These are phyloP conservation scores for Omphalotus guepiniiformis DNA, from an alignment of 768 basidiomycete genomes.

Conservation along the genomic window DNA sequence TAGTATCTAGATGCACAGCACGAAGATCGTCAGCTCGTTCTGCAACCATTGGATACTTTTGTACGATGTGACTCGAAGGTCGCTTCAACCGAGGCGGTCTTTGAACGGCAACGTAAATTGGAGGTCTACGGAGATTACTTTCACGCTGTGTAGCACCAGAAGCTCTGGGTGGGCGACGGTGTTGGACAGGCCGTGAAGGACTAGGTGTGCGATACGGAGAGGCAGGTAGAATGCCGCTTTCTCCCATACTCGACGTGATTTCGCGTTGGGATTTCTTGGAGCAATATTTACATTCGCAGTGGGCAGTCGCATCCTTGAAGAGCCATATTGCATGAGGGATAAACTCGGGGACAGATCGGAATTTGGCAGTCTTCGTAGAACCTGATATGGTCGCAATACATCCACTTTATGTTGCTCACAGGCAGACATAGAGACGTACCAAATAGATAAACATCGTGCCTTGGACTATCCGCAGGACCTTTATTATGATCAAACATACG, in stretches of 20 bases:
- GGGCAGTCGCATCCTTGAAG: slow-evolving; percentile 44
- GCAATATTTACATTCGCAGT: slow-evolving; percentile 78
- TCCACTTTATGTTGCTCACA: background rate
- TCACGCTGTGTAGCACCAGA: too few relatives aligned
- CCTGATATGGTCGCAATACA: background rate
- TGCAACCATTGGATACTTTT: slow-evolving; percentile 46
- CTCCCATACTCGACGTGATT: slow-evolving; percentile 58
- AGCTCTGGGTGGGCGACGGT: background rate
- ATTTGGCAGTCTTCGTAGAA: slow-evolving; percentile 36
- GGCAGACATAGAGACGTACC: slow-evolving; percentile 37
- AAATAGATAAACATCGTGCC: slow-evolving; percentile 76
- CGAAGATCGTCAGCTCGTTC: slow-evolving; percentile 66
- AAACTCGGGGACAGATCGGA: slow-evolving; percentile 84
- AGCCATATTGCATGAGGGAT: slow-evolving; percentile 84
- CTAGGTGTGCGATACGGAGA: slow-evolving; percentile 22
- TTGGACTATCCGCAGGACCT: slow-evolving; percentile 45
- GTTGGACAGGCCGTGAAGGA: slow-evolving; percentile 19
- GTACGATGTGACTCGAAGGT: slow-evolving; percentile 23
- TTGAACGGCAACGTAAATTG: slow-evolving; percentile 38
- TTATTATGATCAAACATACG: slow-evolving; percentile 73
- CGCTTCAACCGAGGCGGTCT: slow-evolving; percentile 20
- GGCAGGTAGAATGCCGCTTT: slow-evolving; percentile 28
- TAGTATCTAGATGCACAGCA: slow-evolving; percentile 41
- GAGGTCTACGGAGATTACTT: slow-evolving; percentile 4
- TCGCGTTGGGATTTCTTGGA: slow-evolving; percentile 61